Conservation (phyloP, 1,284 basidiomycete genomes). For the Malassezia pachydermatis region DNA sequence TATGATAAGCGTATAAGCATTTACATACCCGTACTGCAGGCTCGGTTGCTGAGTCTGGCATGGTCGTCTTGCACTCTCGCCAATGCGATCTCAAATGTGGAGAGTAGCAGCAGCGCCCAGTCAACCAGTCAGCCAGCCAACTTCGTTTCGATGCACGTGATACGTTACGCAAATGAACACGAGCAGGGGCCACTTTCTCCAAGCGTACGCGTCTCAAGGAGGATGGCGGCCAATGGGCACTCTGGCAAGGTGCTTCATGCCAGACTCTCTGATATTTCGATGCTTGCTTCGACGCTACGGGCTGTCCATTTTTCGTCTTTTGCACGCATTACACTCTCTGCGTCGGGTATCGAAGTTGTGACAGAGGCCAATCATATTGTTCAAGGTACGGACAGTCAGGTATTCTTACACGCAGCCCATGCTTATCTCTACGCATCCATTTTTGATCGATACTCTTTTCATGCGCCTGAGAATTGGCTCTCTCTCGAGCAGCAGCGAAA, state of each 20-base stretch:
- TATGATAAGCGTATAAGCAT: too few relatives aligned
- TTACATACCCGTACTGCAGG: too few relatives aligned
- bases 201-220: not conserved
- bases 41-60: too few relatives aligned
- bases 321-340: slow-evolving; percentile 13
- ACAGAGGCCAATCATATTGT: slow-evolving; percentile 4
- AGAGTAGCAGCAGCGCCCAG: too few relatives aligned
- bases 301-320: slow-evolving; percentile 9
- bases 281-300: slow-evolving; percentile 4
- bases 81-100: too few relatives aligned
- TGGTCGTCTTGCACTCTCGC: too few relatives aligned
- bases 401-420: slow-evolving; percentile 3
- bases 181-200: too few relatives aligned
- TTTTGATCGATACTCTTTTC: slow-evolving; percentile 14
- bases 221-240: not conserved
- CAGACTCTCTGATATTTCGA: not conserved
- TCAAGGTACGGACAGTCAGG: slow-evolving; percentile 1
- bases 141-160: too few relatives aligned
- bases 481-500: not conserved
- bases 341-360: slow-evolving; percentile 15
- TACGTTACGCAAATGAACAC: too few relatives aligned
- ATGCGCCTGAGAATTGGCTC: slow-evolving; percentile 5
- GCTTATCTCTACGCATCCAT: slow-evolving; percentile 16
- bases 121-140: too few relatives aligned
- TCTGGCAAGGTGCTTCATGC: too few relatives aligned